These are phyloP conservation scores for Blastobotrys muscicola DNA, from an alignment of 805 yeast species.

Conservation along the genomic window DNA sequence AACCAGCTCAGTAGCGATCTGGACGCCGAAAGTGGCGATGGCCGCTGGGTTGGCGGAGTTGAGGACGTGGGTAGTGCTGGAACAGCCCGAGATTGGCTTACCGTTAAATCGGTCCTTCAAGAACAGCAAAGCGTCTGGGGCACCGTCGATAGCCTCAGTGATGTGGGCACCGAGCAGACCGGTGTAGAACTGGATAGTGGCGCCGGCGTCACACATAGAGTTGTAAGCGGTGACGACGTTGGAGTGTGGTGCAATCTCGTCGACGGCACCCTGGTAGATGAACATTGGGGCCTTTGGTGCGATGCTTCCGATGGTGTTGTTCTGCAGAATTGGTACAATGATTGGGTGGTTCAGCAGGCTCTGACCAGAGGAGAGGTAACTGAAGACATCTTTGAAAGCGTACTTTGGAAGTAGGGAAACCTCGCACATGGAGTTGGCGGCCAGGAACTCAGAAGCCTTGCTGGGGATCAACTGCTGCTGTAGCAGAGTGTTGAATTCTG, in stretches of 20 bases:
- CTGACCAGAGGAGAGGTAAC: conserved; percentile 14
- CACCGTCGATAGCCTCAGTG: background rate
- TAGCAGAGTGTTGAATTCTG: conserved; percentile 9
- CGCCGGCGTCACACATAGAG: conserved; percentile 12
- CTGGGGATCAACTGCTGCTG: conserved; percentile 5
- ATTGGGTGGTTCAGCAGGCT: conserved; percentile 9
- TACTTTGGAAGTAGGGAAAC: conserved; percentile 9
- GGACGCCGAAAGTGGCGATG: no score
- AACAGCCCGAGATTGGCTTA: conserved; percentile 2
- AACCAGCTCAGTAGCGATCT: no score
- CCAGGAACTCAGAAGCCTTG: background rate
- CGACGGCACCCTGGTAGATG: conserved; percentile 17
- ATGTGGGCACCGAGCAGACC: background rate
- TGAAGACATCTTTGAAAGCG: conserved; percentile 12
- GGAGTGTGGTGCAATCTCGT: conserved; percentile 14
- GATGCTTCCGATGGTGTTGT: conserved; percentile 12
- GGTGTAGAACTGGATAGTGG: conserved; percentile 9
- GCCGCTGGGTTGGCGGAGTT: no score
- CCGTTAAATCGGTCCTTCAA: conserved; percentile 4
- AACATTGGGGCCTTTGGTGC: conserved; percentile 16
- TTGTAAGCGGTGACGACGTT: conserved; percentile 11
- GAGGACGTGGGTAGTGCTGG: background rate
- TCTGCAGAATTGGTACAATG: conserved; percentile 9
- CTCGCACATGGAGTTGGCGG: conserved; percentile 12
- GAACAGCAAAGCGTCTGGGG: conserved; percentile 1